Percentiles rank a stretch among this genome's conserved stretches.
These are phyloP conservation scores for Mollisiaceae sp. DNA, from an alignment of 2,329 filamentous ascomycete genomes.

Conservation along the genomic window DNA sequence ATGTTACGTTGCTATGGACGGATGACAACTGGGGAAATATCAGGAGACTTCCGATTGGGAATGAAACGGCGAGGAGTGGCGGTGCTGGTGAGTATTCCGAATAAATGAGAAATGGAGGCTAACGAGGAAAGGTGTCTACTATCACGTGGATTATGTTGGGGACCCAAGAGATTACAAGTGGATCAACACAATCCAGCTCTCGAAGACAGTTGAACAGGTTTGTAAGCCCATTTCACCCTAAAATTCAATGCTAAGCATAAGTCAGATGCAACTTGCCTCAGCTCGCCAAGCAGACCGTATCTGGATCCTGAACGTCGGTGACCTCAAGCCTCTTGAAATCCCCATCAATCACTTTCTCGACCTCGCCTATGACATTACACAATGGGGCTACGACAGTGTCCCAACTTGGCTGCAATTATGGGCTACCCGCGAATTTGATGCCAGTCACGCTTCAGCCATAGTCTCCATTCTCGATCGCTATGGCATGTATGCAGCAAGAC, in stretches of 20 bases:
- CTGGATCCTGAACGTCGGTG: constrained; percentile 69
- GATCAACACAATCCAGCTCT: constrained; percentile 70
- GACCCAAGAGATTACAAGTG: constrained; percentile 57
- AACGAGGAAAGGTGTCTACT: constrained; percentile 56
- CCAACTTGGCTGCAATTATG: constrained; percentile 61
- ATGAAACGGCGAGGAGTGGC: constrained; percentile 63
- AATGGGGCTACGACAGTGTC: constrained; percentile 61
- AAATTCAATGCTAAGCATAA: neutral
- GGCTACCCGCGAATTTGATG: constrained; percentile 62
- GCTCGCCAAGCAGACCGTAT: constrained; percentile 58
- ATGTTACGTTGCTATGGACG: constrained; percentile 70
- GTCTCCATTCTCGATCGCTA: constrained; percentile 60
- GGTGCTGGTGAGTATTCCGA: constrained; percentile 55
- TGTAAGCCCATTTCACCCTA: neutral
- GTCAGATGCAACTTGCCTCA: constrained; percentile 65
- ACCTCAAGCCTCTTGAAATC: constrained; percentile 65
- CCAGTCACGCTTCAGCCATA: constrained; percentile 52
- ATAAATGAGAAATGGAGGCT: neutral
- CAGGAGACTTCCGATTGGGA: constrained; percentile 61
- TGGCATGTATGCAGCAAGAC: constrained; percentile 59
- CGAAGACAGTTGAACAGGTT: constrained; percentile 65
- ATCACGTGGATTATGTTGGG: constrained; percentile 61
- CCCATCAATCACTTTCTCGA: constrained; percentile 72
- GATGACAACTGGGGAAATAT: constrained; percentile 75
- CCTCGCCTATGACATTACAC: constrained; percentile 66